These are phyloP conservation scores for Wallacemonas rigidus DNA, from an alignment of 208 protist species.

Conservation along the genomic window DNA sequence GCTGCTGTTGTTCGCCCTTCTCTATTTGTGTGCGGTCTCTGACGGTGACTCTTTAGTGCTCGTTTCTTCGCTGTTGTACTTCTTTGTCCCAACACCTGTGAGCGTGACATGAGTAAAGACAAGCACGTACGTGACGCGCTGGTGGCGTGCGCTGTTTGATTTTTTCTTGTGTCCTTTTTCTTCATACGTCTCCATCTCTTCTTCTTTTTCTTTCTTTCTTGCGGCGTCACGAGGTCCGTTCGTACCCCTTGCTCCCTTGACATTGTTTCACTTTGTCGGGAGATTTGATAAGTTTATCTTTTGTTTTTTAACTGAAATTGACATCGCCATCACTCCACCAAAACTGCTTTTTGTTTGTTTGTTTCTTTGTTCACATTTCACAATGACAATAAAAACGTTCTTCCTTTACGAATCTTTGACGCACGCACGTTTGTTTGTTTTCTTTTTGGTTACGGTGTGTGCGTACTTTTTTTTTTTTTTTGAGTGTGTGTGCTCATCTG, in stretches of 20 bases:
- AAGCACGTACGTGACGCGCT: neutral
- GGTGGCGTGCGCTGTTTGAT: neutral
- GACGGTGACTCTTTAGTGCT: no score
- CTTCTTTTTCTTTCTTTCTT: constrained; percentile 8
- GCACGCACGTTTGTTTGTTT: no score
- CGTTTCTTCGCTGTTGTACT: neutral
- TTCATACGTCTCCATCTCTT: neutral
- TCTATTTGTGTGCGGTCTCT: neutral
- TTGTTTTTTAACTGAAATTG: constrained; percentile 10
- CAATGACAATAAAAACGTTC: no score
- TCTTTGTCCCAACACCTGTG: neutral
- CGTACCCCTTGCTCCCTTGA: constrained; percentile 2
- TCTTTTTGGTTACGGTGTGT: no score
- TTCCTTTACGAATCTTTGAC: no score
- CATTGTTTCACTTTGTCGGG: no score
- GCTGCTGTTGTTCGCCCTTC: neutral
- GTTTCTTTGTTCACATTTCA: constrained; percentile 12
- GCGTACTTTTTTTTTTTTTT: no score
- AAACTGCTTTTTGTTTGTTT: neutral
- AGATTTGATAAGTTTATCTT: constrained; percentile 1
- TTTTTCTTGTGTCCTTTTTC: neutral
- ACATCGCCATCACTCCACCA: neutral
- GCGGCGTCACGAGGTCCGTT: constrained; percentile 3
- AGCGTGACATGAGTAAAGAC: neutral
- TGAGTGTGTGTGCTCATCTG: no score